Evolutionary conservation across 495 filamentous ascomycete species (phyloP).

Genomic region (Tuber borchii): DNA sequence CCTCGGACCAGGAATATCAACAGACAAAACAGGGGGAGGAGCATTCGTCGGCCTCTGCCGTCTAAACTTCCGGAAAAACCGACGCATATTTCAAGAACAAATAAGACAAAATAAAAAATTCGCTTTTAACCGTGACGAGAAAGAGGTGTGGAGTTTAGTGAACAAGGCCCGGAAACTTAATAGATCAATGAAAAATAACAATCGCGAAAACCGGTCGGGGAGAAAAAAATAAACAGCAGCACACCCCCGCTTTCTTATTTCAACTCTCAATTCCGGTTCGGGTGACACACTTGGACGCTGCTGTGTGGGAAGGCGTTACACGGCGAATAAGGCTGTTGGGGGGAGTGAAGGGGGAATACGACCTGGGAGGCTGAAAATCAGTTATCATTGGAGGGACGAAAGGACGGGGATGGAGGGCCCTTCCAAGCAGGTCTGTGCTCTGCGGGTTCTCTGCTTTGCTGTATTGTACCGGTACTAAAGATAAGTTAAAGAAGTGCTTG

Average conservation of each 20-base stretch:
- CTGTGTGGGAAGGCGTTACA: neutral
- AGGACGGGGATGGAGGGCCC: neutral
- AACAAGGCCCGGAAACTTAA: neutral
- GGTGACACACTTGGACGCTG: neutral
- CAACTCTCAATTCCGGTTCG: neutral
- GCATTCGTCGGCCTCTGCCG: neutral
- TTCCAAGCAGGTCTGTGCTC: neutral
- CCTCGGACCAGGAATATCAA: neutral
- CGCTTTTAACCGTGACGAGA: neutral
- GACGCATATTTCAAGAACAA: neutral
- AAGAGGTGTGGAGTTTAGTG: neutral
- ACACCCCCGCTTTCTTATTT: neutral
- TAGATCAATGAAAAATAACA: neutral
- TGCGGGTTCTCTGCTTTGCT: neutral
- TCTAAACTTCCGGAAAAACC: neutral
- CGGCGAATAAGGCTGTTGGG: neutral
- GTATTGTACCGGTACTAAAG: neutral
- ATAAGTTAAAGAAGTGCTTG: neutral
- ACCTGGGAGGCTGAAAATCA: neutral
- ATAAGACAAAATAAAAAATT: neutral
- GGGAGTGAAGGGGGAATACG: neutral
- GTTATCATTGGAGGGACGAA: neutral
- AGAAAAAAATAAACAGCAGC: constrained; percentile 1
- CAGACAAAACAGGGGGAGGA: neutral
- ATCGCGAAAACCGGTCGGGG: neutral